These are phyloP conservation scores for Cairneyella variabilis DNA, from an alignment of 495 filamentous ascomycete genomes.

Conservation along the genomic window DNA sequence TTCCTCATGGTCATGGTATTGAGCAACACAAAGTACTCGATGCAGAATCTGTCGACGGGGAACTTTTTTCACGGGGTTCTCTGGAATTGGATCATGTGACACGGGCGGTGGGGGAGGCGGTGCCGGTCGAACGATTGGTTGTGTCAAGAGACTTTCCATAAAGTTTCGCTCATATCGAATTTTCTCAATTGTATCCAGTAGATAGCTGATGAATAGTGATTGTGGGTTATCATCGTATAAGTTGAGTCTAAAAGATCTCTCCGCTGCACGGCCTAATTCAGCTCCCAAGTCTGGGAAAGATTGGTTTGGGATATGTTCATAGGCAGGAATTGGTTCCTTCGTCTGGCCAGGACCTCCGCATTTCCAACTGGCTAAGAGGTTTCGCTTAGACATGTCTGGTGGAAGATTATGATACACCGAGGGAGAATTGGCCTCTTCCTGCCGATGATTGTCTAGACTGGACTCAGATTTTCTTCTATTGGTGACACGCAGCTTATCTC, in stretches of 20 bases:
- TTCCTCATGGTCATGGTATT: not conserved
- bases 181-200: conserved; percentile 1
- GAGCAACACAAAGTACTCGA: conserved; percentile 1
- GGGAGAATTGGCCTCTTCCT: not conserved
- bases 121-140: not conserved
- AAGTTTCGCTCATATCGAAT: conserved; percentile 2
- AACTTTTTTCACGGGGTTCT: not conserved
- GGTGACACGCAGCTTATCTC: conserved; percentile 2
- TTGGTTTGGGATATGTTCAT: not conserved
- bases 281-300: not conserved
- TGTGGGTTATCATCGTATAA: conserved; percentile 9
- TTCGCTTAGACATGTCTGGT: conserved; percentile 3
- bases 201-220: conserved; percentile 8
- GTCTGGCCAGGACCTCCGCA: not conserved
- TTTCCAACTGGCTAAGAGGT: not conserved
- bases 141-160: not conserved
- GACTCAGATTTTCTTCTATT: conserved; percentile 9
- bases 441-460: not conserved
- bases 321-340: not conserved
- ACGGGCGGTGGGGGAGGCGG: not conserved
- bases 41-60: conserved; percentile 1
- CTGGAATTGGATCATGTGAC: not conserved
- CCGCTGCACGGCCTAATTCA: not conserved
- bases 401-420: conserved; percentile 6
- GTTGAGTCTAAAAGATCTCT: conserved; percentile 1